Evolutionary conservation across 495 filamentous ascomycete species (phyloP).

Genomic region (Aspergillus taichungensis): DNA sequence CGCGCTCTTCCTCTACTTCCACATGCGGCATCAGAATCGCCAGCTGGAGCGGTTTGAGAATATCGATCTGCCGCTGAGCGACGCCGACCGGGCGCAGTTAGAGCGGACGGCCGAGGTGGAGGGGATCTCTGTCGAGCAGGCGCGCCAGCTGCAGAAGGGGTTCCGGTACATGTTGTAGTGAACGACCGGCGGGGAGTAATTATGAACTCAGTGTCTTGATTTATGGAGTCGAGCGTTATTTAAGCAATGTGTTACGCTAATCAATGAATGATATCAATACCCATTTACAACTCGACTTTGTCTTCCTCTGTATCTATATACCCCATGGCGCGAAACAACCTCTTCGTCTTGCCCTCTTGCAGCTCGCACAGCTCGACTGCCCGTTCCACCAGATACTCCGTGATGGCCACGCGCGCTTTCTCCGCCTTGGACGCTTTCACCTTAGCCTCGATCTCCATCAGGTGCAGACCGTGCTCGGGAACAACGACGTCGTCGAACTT

Average conservation of each 20-base stretch:
- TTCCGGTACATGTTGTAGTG: conserved; percentile 23
- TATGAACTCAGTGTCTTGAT: too few species aligned
- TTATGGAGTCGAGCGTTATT: too few species aligned
- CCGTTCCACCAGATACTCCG: not conserved
- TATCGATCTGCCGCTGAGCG: conserved; percentile 17
- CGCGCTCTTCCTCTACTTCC: conserved; percentile 12
- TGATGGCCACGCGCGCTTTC: not conserved
- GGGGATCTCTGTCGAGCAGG: conserved; percentile 24
- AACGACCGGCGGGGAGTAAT: not conserved
- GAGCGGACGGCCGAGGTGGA: conserved; percentile 28
- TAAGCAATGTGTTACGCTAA: too few species aligned
- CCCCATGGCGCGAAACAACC: conserved; percentile 1
- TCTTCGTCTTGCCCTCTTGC: not conserved
- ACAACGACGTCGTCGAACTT: conserved; percentile 2
- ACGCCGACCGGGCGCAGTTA: conserved; percentile 20
- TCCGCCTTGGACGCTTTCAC: not conserved
- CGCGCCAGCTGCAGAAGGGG: conserved; percentile 24
- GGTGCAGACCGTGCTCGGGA: not conserved
- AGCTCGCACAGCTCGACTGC: not conserved
- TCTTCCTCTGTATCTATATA: not conserved
- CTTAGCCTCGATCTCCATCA: conserved; percentile 5
- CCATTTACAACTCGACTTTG: too few species aligned
- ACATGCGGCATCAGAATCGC: conserved; percentile 22
- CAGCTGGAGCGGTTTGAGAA: conserved; percentile 23
- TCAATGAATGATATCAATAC: too few species aligned